Evolutionary conservation across 306 rosid species (phyloP), one percentile per base, ranked within the genome.

Genomic region (Vigna hirtella): DNA sequence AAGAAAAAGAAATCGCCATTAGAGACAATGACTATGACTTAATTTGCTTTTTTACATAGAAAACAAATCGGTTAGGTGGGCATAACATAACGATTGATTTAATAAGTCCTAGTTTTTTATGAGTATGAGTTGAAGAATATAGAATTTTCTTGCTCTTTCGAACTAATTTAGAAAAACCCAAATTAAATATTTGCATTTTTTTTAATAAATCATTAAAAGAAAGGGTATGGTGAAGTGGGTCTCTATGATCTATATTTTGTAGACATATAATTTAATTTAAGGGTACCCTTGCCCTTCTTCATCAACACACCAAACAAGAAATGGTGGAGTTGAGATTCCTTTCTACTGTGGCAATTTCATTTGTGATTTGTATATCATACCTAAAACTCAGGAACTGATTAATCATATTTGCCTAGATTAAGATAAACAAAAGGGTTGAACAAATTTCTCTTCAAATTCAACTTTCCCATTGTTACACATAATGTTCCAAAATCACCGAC

Each of bases 401-500:
- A 58, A 45, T 7, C 42, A 22, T 40, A 58, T 28, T 43, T 73
- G 9, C 61, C n/a, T 18, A 73, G 69, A 52, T 81, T 82, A 76
- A 15, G 63, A 42, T 81, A 61, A 61, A 28, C 71, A 49, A 71
- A 42, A 42, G 63, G 20, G n/a, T 53, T 72, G 57, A 74, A 40
- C 36, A 16, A 12, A 48, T 12, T 16, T 10, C 4, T n/a, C 42
- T 40, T 13, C 63, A 55, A 70, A 76, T 47, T 56, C 34, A 8
- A 49, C 18, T 78, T 58, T 58, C 51, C 4, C 43, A 32, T 32
- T 57, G 50, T 63, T 55, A 62, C 20, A n/a, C 64, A 38, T 73
- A 70, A 61, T 72, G 78, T 63, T 79, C 24, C 55, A 83, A 53
- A 34, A 69, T 45, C 78, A 62, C 87, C 78, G 51, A 74, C 74